Evolutionary conservation across 1,139 yeast species (phyloP).

Genomic region (Yamadazyma conglobata): DNA sequence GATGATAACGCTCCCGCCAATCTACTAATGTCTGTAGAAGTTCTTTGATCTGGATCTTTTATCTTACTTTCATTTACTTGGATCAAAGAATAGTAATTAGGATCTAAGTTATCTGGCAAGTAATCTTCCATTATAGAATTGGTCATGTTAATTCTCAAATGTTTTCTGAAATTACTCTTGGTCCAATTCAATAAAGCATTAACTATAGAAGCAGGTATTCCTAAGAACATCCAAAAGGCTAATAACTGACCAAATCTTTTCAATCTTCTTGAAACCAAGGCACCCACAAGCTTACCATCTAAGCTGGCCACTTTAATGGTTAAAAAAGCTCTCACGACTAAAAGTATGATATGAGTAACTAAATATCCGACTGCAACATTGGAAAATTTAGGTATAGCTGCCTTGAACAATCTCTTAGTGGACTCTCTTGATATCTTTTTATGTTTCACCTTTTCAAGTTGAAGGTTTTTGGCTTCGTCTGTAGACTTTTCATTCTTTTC

Average conservation of each 20-base stretch:
- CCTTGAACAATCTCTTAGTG: conserved; percentile 27
- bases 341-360: conserved; percentile 54
- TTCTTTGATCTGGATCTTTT: conserved; percentile 77
- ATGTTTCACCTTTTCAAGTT: conserved; percentile 16
- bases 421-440: conserved; percentile 36
- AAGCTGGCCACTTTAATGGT: conserved; percentile 82
- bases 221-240: conserved; percentile 78
- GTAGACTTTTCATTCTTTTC: conserved; percentile 10
- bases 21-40: conserved; percentile 74
- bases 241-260: conserved; percentile 60
- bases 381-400: conserved; percentile 37
- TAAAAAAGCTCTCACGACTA: conserved; percentile 67
- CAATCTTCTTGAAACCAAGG: conserved; percentile 71
- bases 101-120: conserved; percentile 56
- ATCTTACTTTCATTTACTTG: conserved; percentile 57
- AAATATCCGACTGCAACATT: conserved; percentile 42
- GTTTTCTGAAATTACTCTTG: conserved; percentile 62
- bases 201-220: conserved; percentile 81
- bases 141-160: conserved; percentile 66
- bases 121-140: conserved; percentile 61
- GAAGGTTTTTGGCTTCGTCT: conserved; percentile 6
- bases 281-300: conserved; percentile 84
- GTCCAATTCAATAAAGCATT: conserved; percentile 73
- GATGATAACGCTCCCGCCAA: conserved; percentile 70
- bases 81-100: conserved; percentile 44